phyloP scores from a whole-genome alignment of 2,329 filamentous ascomycete genomes.

The Didymosphaeria variabile region DNA sequence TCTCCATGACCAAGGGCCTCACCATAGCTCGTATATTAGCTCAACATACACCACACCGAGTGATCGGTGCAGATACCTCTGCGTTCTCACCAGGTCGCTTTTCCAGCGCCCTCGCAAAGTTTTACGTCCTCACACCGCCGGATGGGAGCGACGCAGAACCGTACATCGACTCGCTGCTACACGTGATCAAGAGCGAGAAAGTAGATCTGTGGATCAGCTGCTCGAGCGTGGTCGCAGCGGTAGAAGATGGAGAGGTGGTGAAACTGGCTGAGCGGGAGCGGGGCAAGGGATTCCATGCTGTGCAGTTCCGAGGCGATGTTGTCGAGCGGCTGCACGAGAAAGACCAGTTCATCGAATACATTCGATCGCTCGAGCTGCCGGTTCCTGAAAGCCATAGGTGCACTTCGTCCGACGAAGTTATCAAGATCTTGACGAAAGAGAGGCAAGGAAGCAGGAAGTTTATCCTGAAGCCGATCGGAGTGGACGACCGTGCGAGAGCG shows the following conservation, averaged over 20 bases:
- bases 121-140: slow-evolving; percentile 59
- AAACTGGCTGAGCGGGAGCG: slow-evolving; percentile 36
- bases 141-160: slow-evolving; percentile 48
- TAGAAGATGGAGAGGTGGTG: slow-evolving; percentile 73
- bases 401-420: slow-evolving; percentile 61
- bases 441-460: slow-evolving; percentile 55
- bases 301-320: slow-evolving; percentile 68
- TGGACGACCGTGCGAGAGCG: slow-evolving; percentile 67
- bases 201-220: slow-evolving; percentile 79
- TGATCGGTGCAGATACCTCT: slow-evolving; percentile 74
- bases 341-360: slow-evolving; percentile 69
- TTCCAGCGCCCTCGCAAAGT: slow-evolving; percentile 65
- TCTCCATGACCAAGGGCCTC: slow-evolving; percentile 77
- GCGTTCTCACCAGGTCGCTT: slow-evolving; percentile 55
- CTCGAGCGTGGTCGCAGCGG: slow-evolving; percentile 71
- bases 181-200: slow-evolving; percentile 67
- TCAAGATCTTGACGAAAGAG: slow-evolving; percentile 58
- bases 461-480: slow-evolving; percentile 72
- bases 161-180: slow-evolving; percentile 67
- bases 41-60: slow-evolving; percentile 68
- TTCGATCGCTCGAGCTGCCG: slow-evolving; percentile 54
- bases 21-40: slow-evolving; percentile 72
- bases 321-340: slow-evolving; percentile 71
- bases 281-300: slow-evolving; percentile 66
- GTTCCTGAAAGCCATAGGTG: slow-evolving; percentile 60